phyloP scores from a whole-genome alignment of 176 grass and related monocot genomes.

The Zea mays region DNA sequence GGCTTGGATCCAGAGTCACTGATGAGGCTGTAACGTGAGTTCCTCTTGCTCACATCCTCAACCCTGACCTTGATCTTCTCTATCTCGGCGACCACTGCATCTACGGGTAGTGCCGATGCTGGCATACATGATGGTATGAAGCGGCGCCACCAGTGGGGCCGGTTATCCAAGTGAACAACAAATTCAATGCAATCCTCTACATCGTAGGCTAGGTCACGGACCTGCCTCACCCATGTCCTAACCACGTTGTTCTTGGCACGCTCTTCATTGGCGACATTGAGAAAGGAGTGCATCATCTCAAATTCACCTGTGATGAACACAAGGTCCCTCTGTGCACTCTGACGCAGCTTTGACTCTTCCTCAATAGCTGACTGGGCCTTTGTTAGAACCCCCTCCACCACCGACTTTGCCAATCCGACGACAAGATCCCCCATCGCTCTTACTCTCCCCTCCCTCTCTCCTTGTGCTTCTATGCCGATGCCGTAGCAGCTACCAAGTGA shows the following conservation, averaged over 20 bases:
- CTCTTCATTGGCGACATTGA: not conserved
- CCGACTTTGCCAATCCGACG: not conserved
- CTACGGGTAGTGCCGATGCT: not conserved
- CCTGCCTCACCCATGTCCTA: conserved; percentile 11
- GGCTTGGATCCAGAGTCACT: not conserved
- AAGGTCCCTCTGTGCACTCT: not conserved
- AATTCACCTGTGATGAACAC: not conserved
- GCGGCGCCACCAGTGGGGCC: not conserved
- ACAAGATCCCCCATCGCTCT: not conserved
- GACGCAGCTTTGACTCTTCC: not conserved
- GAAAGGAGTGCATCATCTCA: not conserved
- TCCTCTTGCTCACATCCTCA: not conserved
- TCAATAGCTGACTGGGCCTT: not conserved
- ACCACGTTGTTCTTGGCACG: not conserved
- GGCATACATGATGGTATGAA: not conserved
- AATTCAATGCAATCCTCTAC: not conserved
- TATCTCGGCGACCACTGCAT: not conserved
- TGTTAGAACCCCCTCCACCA: not conserved
- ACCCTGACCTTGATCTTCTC: not conserved
- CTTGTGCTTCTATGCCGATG: not conserved
- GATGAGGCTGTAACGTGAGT: not conserved
- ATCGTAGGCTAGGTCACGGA: not conserved
- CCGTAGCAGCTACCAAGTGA: not conserved
- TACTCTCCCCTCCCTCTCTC: not conserved
- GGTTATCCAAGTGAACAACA: not conserved